A percentile compares a stretch with the other conserved stretches of the same genome.
These are phyloP conservation scores for Yarrowia deformans DNA, from an alignment of 805 yeast species.

Conservation along the genomic window DNA sequence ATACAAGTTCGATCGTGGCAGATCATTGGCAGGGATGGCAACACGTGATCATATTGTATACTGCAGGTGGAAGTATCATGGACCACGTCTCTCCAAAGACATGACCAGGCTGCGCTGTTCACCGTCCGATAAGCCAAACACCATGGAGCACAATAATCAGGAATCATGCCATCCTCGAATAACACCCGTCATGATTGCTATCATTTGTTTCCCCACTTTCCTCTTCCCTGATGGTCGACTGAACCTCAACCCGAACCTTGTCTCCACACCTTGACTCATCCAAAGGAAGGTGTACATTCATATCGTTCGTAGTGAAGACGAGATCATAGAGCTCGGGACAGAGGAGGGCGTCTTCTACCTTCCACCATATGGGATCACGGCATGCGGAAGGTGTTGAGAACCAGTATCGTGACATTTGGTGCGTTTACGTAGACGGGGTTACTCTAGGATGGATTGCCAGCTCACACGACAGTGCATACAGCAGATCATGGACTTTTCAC, in stretches of 20 bases:
- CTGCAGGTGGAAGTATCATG: too few species aligned
- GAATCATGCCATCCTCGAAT: neutral
- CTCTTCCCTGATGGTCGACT: neutral
- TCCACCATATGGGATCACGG: neutral
- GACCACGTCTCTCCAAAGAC: too few species aligned
- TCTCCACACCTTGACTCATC: slow-evolving; percentile 3
- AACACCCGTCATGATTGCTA: slow-evolving; percentile 3
- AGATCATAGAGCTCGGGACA: neutral
- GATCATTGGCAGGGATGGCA: neutral
- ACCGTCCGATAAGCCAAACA: too few species aligned
- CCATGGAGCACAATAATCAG: too few species aligned
- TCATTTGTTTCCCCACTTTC: slow-evolving; percentile 7
- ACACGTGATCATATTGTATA: neutral
- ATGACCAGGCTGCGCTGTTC: too few species aligned
- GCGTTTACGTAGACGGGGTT: too few species aligned
- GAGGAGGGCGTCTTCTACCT: neutral
- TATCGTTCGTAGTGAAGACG: too few species aligned
- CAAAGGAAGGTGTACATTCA: too few species aligned
- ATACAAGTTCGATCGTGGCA: neutral
- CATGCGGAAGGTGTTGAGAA: neutral
- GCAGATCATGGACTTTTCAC: too few species aligned
- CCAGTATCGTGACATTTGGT: too few species aligned
- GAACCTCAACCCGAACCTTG: slow-evolving; percentile 5
- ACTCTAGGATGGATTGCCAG: too few species aligned
- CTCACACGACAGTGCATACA: too few species aligned